Percentiles rank a stretch among this genome's conserved stretches.
Evolutionary conservation across 805 yeast genomes (phyloP).

Genomic region (Wickerhamiella azyma): DNA sequence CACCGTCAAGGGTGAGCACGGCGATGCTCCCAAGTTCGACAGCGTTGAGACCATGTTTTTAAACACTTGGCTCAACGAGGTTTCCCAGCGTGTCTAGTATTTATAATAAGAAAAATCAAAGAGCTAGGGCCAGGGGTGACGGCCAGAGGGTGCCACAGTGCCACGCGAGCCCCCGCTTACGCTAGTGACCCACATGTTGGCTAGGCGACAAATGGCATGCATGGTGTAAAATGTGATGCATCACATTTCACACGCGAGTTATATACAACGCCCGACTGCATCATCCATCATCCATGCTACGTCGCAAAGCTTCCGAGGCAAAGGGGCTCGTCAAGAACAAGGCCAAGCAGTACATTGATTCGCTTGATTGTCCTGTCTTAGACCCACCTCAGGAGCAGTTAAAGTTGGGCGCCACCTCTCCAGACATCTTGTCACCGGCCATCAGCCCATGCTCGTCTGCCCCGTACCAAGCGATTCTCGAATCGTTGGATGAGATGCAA

Average conservation of each 20-base stretch:
- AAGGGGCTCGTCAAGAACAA: background rate
- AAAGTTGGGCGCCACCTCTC: too few species aligned
- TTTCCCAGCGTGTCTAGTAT: background rate
- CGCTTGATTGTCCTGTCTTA: background rate
- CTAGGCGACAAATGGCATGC: too few species aligned
- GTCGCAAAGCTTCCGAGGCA: background rate
- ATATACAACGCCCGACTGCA: too few species aligned
- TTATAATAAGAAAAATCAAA: background rate
- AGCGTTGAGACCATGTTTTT: slow-evolving; percentile 19
- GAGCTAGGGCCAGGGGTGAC: too few species aligned
- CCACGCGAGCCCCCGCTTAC: too few species aligned
- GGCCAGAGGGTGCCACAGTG: too few species aligned
- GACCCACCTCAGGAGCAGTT: too few species aligned
- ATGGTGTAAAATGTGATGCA: too few species aligned
- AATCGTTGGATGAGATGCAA: background rate
- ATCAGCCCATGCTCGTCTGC: too few species aligned
- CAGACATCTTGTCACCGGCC: too few species aligned
- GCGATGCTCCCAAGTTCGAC: slow-evolving; percentile 10
- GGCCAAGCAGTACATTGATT: background rate
- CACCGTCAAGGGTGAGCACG: background rate
- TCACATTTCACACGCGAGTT: too few species aligned
- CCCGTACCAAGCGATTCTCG: background rate
- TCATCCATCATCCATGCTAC: background rate
- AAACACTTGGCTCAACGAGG: slow-evolving; percentile 14
- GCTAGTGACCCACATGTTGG: too few species aligned